Conservation (phyloP, 106 monocot genomes). For the Dendrobium nobile region DNA sequence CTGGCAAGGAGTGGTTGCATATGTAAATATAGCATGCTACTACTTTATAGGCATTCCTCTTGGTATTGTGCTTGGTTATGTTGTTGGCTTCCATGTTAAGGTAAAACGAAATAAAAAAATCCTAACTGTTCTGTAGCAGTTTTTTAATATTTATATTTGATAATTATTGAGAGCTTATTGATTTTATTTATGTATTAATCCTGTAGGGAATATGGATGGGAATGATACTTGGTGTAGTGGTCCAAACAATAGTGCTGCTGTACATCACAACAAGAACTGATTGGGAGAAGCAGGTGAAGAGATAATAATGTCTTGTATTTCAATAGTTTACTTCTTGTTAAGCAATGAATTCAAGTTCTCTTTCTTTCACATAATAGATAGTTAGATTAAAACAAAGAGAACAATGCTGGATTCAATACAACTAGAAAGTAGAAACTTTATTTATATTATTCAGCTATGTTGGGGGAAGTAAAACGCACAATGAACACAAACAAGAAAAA, state of each 20-base stretch:
- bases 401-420: too few species aligned
- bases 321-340: too few species aligned
- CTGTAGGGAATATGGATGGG: conserved; percentile 7
- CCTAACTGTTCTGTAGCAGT: too few species aligned
- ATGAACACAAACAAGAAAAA: too few species aligned
- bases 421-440: too few species aligned
- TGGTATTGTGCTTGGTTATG: conserved; percentile 46
- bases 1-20: conserved; percentile 70
- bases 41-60: conserved; percentile 83
- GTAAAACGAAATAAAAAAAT: conserved; percentile 12
- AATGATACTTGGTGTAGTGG: not conserved
- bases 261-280: conserved; percentile 5
- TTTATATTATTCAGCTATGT: too few species aligned
- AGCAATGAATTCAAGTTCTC: too few species aligned
- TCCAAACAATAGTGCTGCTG: not conserved
- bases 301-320: too few species aligned
- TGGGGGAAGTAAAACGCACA: too few species aligned
- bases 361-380: too few species aligned
- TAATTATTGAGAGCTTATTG: not conserved
- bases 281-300: conserved; percentile 9
- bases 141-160: not conserved
- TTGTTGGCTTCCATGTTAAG: conserved; percentile 43
- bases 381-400: too few species aligned
- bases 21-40: conserved; percentile 73
- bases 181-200: not conserved